A percentile compares a stretch with the other conserved stretches of the same genome.
Evolutionary conservation across 768 basidiomycete species (phyloP).

Genomic region (Mycena belliarum): DNA sequence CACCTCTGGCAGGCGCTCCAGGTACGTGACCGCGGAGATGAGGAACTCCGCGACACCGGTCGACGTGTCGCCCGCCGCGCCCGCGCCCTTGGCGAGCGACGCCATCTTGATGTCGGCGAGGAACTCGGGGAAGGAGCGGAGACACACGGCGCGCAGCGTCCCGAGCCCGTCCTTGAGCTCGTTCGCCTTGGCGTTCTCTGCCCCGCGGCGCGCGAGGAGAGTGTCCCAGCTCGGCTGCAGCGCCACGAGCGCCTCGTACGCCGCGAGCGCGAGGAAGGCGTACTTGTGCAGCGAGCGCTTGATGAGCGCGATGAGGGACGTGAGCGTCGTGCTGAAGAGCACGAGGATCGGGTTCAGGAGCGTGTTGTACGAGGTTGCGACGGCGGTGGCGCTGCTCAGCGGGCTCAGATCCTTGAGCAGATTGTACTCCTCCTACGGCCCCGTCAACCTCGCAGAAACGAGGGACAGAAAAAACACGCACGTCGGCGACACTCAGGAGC

Average conservation of each 20-base stretch:
- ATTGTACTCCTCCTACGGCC: constrained; percentile 62
- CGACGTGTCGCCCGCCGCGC: constrained; percentile 53
- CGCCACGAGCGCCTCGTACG: constrained; percentile 58
- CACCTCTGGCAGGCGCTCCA: constrained; percentile 72
- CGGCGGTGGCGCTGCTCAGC: constrained; percentile 47
- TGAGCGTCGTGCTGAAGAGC: constrained; percentile 66
- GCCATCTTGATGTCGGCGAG: constrained; percentile 76
- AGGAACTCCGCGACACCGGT: constrained; percentile 64
- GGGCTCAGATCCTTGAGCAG: constrained; percentile 62
- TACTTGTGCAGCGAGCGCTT: constrained; percentile 79
- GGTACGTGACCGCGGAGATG: constrained; percentile 64
- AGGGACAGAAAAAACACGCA: constrained; percentile 28
- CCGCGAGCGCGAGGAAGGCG: constrained; percentile 76
- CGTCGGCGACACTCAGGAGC: constrained; percentile 67
- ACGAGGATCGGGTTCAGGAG: constrained; percentile 65
- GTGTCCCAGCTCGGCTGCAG: constrained; percentile 70
- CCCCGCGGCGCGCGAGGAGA: constrained; percentile 53
- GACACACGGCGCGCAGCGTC: constrained; percentile 63
- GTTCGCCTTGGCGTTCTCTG: constrained; percentile 50
- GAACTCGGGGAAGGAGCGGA: constrained; percentile 84
- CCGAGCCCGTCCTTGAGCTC: constrained; percentile 73
- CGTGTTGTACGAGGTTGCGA: constrained; percentile 60
- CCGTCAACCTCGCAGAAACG: not conserved
- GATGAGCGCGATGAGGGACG: constrained; percentile 62
- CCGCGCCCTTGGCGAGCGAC: constrained; percentile 33